phyloP scores from a whole-genome alignment of 2,329 filamentous ascomycete species.

The Beauveria scarabaeidicola region DNA sequence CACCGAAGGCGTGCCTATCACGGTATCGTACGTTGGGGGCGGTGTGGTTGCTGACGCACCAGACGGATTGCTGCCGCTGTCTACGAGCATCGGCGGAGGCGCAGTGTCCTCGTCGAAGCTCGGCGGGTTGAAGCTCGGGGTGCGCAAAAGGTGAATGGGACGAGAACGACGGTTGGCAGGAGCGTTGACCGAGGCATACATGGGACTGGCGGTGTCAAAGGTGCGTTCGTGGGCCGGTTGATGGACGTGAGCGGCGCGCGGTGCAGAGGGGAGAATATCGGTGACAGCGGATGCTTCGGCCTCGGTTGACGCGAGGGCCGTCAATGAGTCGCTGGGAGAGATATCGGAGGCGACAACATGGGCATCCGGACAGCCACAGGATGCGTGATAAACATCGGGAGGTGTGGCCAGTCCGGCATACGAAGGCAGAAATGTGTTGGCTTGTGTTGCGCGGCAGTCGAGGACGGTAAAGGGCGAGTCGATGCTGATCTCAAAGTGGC shows the following conservation, averaged over 20 bases:
- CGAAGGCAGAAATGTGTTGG: conserved; percentile 76
- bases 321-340: conserved; percentile 57
- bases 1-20: conserved; percentile 61
- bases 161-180: conserved; percentile 35
- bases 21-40: conserved; percentile 74
- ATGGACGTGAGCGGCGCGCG: conserved; percentile 49
- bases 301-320: conserved; percentile 35
- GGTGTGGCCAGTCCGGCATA: conserved; percentile 52
- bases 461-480: conserved; percentile 92
- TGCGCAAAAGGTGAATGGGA: conserved; percentile 76
- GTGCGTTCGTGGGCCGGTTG: conserved; percentile 24
- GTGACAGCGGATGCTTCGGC: conserved; percentile 13
- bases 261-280: conserved; percentile 35
- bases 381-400: conserved; percentile 34
- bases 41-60: conserved; percentile 54
- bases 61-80: conserved; percentile 15
- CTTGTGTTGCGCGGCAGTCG: conserved; percentile 85
- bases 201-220: conserved; percentile 14
- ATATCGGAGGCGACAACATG: conserved; percentile 47
- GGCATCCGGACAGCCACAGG: conserved; percentile 48
- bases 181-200: conserved; percentile 7
- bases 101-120: conserved; percentile 67
- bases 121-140: conserved; percentile 81
- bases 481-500: conserved; percentile 93
- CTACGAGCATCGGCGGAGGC: conserved; percentile 26